Conservation (phyloP, 2,329 filamentous ascomycete species). For the Curvularia sp. region DNA sequence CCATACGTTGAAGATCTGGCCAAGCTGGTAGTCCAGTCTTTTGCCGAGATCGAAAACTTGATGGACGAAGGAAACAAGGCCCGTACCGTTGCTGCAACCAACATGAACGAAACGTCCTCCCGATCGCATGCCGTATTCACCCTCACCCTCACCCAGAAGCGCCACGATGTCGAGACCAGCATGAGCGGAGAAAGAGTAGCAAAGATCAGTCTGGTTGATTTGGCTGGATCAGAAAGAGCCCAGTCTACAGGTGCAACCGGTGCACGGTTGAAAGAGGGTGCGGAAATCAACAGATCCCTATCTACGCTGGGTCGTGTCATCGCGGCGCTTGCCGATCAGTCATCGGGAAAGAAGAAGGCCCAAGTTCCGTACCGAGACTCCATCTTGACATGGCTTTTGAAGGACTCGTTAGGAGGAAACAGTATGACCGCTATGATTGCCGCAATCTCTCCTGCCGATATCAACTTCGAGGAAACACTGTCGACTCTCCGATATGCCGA, state of each 20-base stretch:
- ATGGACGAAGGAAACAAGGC: constrained; percentile 99
- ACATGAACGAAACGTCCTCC: constrained; percentile 99
- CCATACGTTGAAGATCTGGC: constrained; percentile 98
- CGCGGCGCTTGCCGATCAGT: constrained; percentile 89
- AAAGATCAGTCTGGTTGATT: constrained; percentile 96
- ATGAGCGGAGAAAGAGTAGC: constrained; percentile 98
- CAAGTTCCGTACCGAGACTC: constrained; percentile 98
- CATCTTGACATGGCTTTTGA: constrained; percentile 93
- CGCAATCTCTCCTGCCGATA: constrained; percentile 95
- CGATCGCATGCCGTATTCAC: constrained; percentile 98
- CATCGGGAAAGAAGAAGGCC: constrained; percentile 77
- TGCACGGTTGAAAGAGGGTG: constrained; percentile 93
- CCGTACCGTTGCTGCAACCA: constrained; percentile 94
- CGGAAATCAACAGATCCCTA: constrained; percentile 96
- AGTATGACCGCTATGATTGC: constrained; percentile 99
- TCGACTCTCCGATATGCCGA: constrained; percentile 96
- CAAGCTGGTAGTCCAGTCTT: constrained; percentile 91
- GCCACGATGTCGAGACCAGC: constrained; percentile 86
- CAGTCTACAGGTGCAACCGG: constrained; percentile 97
- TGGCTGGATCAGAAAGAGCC: constrained; percentile 96
- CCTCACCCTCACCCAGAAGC: constrained; percentile 91
- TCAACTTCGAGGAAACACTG: constrained; percentile 98
- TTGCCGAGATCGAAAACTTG: constrained; percentile 92
- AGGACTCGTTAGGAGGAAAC: constrained; percentile 96
- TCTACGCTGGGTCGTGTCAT: constrained; percentile 98